These are phyloP conservation scores for Chaetomium tenue DNA, from an alignment of 495 filamentous ascomycete genomes.

Conservation along the genomic window DNA sequence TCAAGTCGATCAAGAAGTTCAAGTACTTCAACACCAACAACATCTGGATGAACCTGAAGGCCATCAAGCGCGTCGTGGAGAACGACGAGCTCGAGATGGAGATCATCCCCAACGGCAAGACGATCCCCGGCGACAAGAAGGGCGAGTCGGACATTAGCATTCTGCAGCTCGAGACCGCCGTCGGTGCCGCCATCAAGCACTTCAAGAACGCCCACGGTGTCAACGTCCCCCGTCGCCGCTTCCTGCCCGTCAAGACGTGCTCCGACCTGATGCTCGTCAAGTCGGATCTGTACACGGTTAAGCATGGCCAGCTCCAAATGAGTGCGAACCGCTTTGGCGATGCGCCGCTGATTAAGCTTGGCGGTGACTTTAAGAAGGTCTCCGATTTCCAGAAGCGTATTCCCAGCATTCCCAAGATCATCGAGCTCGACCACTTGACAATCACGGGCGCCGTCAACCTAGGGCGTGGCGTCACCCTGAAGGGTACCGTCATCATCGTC, in stretches of 20 bases:
- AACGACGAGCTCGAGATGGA: slow-evolving; percentile 98
- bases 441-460: slow-evolving; percentile 97
- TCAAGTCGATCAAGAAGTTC: slow-evolving; percentile 99
- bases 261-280: slow-evolving; percentile 99
- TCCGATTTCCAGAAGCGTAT: slow-evolving; percentile 99
- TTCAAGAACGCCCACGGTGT: slow-evolving; percentile 98
- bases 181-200: slow-evolving; percentile 97
- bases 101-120: slow-evolving; percentile 99
- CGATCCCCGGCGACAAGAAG: slow-evolving; percentile 98
- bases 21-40: slow-evolving; percentile 99
- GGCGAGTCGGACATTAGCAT: slow-evolving; percentile 97
- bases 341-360: slow-evolving; percentile 99
- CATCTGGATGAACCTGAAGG: slow-evolving; percentile 98
- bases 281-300: slow-evolving; percentile 98
- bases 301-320: slow-evolving; percentile 97
- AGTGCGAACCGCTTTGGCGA: slow-evolving; percentile 94
- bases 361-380: slow-evolving; percentile 99
- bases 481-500: slow-evolving; percentile 99
- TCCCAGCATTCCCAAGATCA: slow-evolving; percentile 91
- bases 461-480: slow-evolving; percentile 88
- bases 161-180: slow-evolving; percentile 96
- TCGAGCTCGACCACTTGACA: slow-evolving; percentile 96
- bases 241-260: slow-evolving; percentile 99
- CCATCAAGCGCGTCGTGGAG: slow-evolving; percentile 98
- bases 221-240: slow-evolving; percentile 95